These are phyloP conservation scores for Nitzschia inconspicua DNA, from an alignment of 108 stramenopile species.

Conservation along the genomic window DNA sequence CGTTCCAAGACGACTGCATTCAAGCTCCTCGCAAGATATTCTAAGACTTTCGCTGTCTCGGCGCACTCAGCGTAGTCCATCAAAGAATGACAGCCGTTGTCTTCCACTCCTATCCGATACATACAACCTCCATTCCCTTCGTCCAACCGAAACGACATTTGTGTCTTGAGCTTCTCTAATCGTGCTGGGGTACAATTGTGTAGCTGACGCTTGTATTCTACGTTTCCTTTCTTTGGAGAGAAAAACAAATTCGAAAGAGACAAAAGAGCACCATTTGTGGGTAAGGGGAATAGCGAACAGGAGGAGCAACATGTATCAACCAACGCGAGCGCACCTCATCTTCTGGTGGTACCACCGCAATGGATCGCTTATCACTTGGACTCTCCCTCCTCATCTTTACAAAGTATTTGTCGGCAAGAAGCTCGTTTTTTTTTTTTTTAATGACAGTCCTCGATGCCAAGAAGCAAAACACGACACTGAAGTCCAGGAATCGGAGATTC, in stretches of 20 bases:
- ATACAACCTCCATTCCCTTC: constrained; percentile 68
- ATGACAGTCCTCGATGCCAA: too few species aligned
- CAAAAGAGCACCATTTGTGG: not conserved
- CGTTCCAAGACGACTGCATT: constrained; percentile 76
- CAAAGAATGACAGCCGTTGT: constrained; percentile 82
- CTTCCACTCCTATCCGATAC: constrained; percentile 81
- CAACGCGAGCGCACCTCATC: constrained; percentile 21
- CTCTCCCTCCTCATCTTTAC: not conserved
- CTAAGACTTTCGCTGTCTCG: constrained; percentile 63
- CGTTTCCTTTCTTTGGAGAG: constrained; percentile 49
- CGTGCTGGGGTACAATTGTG: constrained; percentile 52
- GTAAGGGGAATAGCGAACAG: not conserved
- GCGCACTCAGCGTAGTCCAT: constrained; percentile 59
- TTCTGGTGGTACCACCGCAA: constrained; percentile 32
- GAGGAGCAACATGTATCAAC: not conserved
- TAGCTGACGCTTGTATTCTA: constrained; percentile 86
- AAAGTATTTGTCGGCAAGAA: too few species aligned
- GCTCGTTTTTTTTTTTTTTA: too few species aligned
- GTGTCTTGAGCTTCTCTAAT: constrained; percentile 76
- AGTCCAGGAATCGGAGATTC: too few species aligned
- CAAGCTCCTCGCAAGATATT: constrained; percentile 66
- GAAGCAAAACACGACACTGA: too few species aligned
- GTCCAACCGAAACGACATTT: constrained; percentile 83
- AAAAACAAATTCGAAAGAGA: not conserved
- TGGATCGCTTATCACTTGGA: constrained; percentile 21